Evolutionary conservation across 2,329 filamentous ascomycete genomes (phyloP).

Genomic region (Aureobasidium lini): DNA sequence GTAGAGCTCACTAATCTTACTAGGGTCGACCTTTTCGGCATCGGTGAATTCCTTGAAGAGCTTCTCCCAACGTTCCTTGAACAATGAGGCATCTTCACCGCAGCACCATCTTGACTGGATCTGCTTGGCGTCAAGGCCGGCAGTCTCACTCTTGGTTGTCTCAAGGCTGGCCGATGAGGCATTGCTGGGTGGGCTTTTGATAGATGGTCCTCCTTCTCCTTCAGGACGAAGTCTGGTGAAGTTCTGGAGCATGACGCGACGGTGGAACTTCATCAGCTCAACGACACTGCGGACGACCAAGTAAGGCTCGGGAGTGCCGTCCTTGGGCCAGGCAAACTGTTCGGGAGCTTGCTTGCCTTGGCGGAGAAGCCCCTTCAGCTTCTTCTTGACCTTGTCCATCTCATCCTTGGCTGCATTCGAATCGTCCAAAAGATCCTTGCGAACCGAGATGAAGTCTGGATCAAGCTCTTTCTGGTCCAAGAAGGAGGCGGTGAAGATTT

Average conservation of each 20-base stretch:
- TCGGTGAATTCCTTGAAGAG: conserved; percentile 95
- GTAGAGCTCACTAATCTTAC: conserved; percentile 96
- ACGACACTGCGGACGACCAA: conserved; percentile 88
- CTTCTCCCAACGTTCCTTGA: conserved; percentile 97
- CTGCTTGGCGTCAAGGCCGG: conserved; percentile 14
- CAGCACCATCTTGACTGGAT: conserved; percentile 95
- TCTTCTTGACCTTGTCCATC: conserved; percentile 99
- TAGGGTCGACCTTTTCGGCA: conserved; percentile 94
- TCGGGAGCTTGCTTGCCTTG: conserved; percentile 90
- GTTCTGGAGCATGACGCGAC: conserved; percentile 90
- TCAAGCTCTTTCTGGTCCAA: conserved; percentile 78
- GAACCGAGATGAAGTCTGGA: conserved; percentile 78
- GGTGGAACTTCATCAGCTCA: conserved; percentile 95
- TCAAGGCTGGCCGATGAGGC: conserved; percentile 34
- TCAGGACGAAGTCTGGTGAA: conserved; percentile 65
- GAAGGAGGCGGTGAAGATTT: conserved; percentile 91
- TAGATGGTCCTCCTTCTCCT: conserved; percentile 49
- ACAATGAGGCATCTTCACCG: conserved; percentile 87
- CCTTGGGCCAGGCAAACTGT: conserved; percentile 93
- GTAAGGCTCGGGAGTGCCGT: conserved; percentile 88
- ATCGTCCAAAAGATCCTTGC: conserved; percentile 92
- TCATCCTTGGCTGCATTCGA: conserved; percentile 98
- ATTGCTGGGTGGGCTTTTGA: conserved; percentile 40
- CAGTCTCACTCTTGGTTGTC: conserved; percentile 1
- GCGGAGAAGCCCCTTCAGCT: conserved; percentile 83